Evolutionary conservation across 2,329 filamentous ascomycete species (phyloP).

Genomic region (Exophiala sp.): DNA sequence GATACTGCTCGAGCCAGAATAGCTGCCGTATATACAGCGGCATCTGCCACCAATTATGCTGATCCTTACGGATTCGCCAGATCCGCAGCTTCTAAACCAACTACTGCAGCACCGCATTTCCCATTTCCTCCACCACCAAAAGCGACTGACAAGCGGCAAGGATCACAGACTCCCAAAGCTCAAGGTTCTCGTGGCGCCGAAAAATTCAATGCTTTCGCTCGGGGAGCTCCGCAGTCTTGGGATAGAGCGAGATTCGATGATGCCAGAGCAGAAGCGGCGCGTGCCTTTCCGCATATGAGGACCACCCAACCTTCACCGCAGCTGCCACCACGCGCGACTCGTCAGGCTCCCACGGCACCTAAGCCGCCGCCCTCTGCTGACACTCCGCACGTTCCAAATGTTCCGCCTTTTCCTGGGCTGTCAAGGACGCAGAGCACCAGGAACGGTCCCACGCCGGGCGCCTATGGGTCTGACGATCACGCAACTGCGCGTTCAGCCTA

Average conservation of each 20-base stretch:
- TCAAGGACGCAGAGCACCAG: conserved; percentile 43
- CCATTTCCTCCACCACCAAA: conserved; percentile 24
- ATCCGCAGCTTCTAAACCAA: conserved; percentile 12
- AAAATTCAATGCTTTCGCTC: conserved; percentile 27
- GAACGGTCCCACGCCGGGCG: conserved; percentile 58
- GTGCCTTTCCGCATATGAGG: conserved; percentile 26
- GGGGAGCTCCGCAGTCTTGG: conserved; percentile 25
- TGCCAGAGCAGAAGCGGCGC: conserved; percentile 23
- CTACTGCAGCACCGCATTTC: conserved; percentile 15
- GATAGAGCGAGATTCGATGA: conserved; percentile 26
- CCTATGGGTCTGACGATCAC: conserved; percentile 57
- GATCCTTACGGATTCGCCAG: conserved; percentile 22
- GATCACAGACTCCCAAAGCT: conserved; percentile 13
- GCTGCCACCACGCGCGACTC: conserved; percentile 20
- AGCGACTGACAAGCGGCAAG: conserved; percentile 7
- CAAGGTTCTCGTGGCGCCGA: conserved; percentile 23
- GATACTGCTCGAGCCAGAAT: conserved; percentile 53
- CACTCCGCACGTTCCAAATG: conserved; percentile 34
- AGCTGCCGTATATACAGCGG: conserved; percentile 18
- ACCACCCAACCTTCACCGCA: conserved; percentile 11
- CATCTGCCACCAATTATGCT: conserved; percentile 4
- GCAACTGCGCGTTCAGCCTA: conserved; percentile 52
- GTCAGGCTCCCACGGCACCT: conserved; percentile 26
- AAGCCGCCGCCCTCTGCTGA: conserved; percentile 17
- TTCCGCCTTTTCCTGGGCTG: conserved; percentile 31